Evolutionary conservation across 2,329 filamentous ascomycete species (phyloP).

Genomic region (Xylariaceae sp.): DNA sequence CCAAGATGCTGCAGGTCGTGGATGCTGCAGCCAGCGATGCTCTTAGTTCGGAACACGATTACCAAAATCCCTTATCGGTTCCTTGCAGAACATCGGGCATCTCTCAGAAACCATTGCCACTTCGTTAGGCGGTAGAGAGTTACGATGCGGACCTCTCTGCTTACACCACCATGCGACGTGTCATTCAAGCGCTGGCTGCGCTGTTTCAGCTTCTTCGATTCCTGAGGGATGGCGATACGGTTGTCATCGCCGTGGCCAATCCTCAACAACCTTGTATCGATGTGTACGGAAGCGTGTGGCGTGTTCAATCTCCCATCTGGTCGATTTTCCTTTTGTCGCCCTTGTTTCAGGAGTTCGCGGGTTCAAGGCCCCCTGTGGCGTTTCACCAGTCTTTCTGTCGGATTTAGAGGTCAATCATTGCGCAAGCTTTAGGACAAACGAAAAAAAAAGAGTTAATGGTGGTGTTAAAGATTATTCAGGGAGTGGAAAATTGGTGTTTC

Average conservation of each 20-base stretch:
- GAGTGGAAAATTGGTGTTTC: slow-evolving; percentile 18
- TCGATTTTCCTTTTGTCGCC: slow-evolving; percentile 19
- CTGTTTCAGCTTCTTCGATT: slow-evolving; percentile 24
- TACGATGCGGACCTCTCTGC: slow-evolving; percentile 20
- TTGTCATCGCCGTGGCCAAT: slow-evolving; percentile 1
- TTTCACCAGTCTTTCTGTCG: too few species aligned
- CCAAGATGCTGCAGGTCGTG: slow-evolving; percentile 22
- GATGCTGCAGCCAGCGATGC: slow-evolving; percentile 7
- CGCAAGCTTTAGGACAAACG: slow-evolving; percentile 26
- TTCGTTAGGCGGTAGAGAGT: slow-evolving; percentile 3
- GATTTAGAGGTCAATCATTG: slow-evolving; percentile 23
- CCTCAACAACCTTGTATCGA: not conserved
- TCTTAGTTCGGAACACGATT: slow-evolving; percentile 17
- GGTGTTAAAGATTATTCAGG: slow-evolving; percentile 5
- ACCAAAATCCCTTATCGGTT: slow-evolving; percentile 7
- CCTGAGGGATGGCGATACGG: slow-evolving; percentile 1
- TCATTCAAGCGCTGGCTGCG: slow-evolving; percentile 29
- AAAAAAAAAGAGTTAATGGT: slow-evolving; percentile 17
- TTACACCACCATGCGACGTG: slow-evolving; percentile 37
- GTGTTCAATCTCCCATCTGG: not conserved
- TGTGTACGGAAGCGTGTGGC: slow-evolving; percentile 1
- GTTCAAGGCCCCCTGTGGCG: slow-evolving; percentile 27
- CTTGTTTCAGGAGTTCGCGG: slow-evolving; percentile 30
- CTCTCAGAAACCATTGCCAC: slow-evolving; percentile 15
- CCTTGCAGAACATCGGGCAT: slow-evolving; percentile 8